Conservation (phyloP, 805 yeast genomes). For the Nakazawaea wyomingensis region DNA sequence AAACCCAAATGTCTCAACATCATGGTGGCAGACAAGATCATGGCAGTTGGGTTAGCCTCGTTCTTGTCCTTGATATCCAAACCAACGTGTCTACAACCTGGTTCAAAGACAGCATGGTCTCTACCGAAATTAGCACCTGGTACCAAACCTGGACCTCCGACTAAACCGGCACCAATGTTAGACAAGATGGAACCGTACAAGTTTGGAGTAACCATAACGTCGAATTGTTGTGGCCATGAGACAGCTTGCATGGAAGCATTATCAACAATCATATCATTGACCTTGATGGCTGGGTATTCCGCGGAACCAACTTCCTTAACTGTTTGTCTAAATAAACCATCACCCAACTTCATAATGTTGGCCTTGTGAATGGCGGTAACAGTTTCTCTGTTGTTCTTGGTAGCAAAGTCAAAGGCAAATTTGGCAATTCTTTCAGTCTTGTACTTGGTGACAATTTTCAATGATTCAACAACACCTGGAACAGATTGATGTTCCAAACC, state of each 20-base stretch:
- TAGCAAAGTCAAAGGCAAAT: slow-evolving; percentile 94
- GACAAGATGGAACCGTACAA: slow-evolving; percentile 96
- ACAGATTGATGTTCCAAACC: slow-evolving; percentile 97
- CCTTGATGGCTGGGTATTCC: slow-evolving; percentile 78
- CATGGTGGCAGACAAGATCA: slow-evolving; percentile 88
- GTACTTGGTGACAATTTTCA: slow-evolving; percentile 89
- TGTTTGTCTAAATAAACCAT: slow-evolving; percentile 94
- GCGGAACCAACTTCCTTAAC: slow-evolving; percentile 80
- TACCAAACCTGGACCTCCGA: slow-evolving; percentile 98
- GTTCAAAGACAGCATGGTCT: slow-evolving; percentile 96
- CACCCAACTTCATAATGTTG: slow-evolving; percentile 97
- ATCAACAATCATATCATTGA: slow-evolving; percentile 93
- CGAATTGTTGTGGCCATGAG: slow-evolving; percentile 96
- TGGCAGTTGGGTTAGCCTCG: slow-evolving; percentile 97
- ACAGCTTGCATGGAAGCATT: slow-evolving; percentile 99
- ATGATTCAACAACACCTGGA: slow-evolving; percentile 96
- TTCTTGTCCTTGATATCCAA: slow-evolving; percentile 91
- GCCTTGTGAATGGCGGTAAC: slow-evolving; percentile 99
- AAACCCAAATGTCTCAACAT: slow-evolving; percentile 92
- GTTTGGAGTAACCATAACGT: slow-evolving; percentile 96
- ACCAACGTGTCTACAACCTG: slow-evolving; percentile 99
- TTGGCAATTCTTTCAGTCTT: slow-evolving; percentile 97
- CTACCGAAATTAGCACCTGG: slow-evolving; percentile 99
- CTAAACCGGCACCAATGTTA: slow-evolving; percentile 94
- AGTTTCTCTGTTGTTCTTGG: slow-evolving; percentile 82